Evolutionary conservation across 2,329 filamentous ascomycete species (phyloP), one percentile per base, ranked within the genome.

Genomic region (Trichoderma aggressivum): DNA sequence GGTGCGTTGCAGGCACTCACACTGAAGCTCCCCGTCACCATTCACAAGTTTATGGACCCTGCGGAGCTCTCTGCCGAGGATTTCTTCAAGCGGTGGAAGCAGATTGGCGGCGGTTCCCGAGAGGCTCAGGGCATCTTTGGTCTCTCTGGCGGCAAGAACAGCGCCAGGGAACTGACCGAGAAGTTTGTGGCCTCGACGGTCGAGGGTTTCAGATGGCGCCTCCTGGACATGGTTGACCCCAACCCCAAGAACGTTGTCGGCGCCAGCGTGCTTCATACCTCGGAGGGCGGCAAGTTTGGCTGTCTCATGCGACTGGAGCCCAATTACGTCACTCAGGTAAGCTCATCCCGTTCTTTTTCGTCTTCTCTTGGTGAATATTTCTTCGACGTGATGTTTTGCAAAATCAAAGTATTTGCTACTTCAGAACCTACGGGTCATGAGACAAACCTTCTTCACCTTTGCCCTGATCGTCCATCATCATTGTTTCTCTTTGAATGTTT

Each of bases 41-140:
- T 95, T 68, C 95, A 98, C 82, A 97, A 98, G 80, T 99, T 97
- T 79, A 98, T 98, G 94, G 94, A 98, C 74, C 89, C 93, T 0
- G 94, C 96, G 0, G 91, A 96, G 70, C 85, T 99, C 50, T 89
- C 89, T 7, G 90, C 91, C 0, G 96, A 99, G 66, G 96, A 99
- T 79, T 99, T 98, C 82, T 99, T 99, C 88, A 98, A 97, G 86
- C 88, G 97, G 65, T 99, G 96, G 96, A 97, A 97, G 86, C 96
- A 99, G 82, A 98, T 99, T 76, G 96, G 96, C 14, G 94, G 92
- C 6, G 89, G 89, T 2, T 91, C 94, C 1, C 89, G 97, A 34
- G 97, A 99, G 81, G 91, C 93, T 0, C 96, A 99, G 80, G 88
- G 88, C 61, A 94, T 98, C 36, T 97, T 99, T 80, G 90, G 91